Base-by-base conservation (phyloP, 2,329 filamentous ascomycete species). In the Fusarium pilosicola region DNA sequence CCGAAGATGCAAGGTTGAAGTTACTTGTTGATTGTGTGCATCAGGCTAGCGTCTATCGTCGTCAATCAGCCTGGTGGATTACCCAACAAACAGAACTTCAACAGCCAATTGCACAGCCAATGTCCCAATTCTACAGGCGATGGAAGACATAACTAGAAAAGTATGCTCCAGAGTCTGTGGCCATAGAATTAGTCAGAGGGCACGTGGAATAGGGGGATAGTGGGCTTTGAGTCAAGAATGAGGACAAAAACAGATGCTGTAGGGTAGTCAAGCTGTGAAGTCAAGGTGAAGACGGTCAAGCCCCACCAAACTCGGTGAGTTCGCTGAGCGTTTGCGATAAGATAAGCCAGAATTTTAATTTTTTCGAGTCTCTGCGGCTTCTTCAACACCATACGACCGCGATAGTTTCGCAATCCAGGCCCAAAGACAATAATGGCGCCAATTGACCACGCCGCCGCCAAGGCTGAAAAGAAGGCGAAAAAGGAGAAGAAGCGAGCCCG, bases 401-500 rank as follows among this genome's bases (percentile, higher is more conserved):
- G 70, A 65, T 62, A 67, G 58, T 60, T 48, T 65, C 70, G 66
- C 66, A 70, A 74, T 36, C 62, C 49, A 69, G 66, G 52, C 41
- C 44, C 54, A 44, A 68, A 65, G 62, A 52, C 63, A 74, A 76
- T 59, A 66, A 83, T 83, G 82, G 77, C 83, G 68, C 74, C 81
- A 76, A 80, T 79, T 52, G 80, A 80, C 61, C 74, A 78, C 56
- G 76, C 70, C 58, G 68, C 77, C 34, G 60, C 76, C 30, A 84
- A 80, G 70, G 67, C 80, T 30, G 83, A 85, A 12, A 85, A 84
- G 77, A 84, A 84, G 70, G 76, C 77, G 57, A 84, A 82, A 58
- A 84, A 83, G 66, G 80, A 85, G 51, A 86, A 86, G 80, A 87
- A 87, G 80, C 83, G 85, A 48, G 77, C 81, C 12, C 79, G 85